Percentiles rank a stretch among this genome's conserved stretches.
phyloP scores from a whole-genome alignment of 1,139 yeast species.

The Eremothecium sinecaudum region DNA sequence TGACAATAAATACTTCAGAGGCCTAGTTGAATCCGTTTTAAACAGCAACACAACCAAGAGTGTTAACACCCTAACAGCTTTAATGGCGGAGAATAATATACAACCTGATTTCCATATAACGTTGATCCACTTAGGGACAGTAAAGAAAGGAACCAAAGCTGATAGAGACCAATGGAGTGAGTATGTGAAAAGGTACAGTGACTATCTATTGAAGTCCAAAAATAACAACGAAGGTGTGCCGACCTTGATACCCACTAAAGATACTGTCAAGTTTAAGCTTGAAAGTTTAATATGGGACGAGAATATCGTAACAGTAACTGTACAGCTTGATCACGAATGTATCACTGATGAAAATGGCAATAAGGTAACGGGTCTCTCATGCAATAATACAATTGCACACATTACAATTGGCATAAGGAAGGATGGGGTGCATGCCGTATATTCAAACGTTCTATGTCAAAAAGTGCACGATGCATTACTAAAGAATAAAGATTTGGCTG shows the following conservation, averaged over 20 bases:
- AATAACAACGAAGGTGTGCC: slow-evolving; percentile 4
- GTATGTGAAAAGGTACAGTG: slow-evolving; percentile 20
- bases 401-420: slow-evolving; percentile 63
- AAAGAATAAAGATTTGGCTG: too few species aligned
- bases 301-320: slow-evolving; percentile 49
- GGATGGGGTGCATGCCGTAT: slow-evolving; percentile 41
- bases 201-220: slow-evolving; percentile 9
- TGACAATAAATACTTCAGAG: slow-evolving; percentile 12
- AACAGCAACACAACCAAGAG: slow-evolving; percentile 12
- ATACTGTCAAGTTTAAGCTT: slow-evolving; percentile 36
- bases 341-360: slow-evolving; percentile 26
- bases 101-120: slow-evolving; percentile 71
- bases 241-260: slow-evolving; percentile 10
- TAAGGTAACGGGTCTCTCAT: slow-evolving; percentile 23
- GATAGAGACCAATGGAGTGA: slow-evolving; percentile 30
- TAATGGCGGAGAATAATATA: slow-evolving; percentile 33
- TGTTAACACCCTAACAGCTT: background rate
- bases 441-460: slow-evolving; percentile 38
- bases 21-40: slow-evolving; percentile 12
- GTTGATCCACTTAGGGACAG: slow-evolving; percentile 44
- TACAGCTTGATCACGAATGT: slow-evolving; percentile 30
- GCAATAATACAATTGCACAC: slow-evolving; percentile 49
- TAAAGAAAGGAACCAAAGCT: slow-evolving; percentile 24
- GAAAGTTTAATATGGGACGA: slow-evolving; percentile 42
- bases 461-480: slow-evolving; percentile 5